Evolutionary conservation across 1,284 basidiomycete genomes (phyloP).

Genomic region (Ceratobasidium sp.): DNA sequence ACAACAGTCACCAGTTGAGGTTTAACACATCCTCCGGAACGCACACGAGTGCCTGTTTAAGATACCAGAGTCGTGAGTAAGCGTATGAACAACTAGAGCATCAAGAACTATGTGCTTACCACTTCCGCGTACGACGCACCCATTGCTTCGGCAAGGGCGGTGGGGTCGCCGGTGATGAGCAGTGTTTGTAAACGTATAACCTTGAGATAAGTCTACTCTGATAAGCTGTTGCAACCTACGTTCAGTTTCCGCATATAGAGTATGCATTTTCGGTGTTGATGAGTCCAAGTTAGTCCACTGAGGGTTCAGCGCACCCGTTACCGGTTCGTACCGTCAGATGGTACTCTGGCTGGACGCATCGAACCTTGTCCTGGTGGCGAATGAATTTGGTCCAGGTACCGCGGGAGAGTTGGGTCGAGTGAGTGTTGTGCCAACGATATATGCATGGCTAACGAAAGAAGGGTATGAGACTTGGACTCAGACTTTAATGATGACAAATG

Average conservation of each 20-base stretch:
- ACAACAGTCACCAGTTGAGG: no score
- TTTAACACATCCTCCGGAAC: no score
- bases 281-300: constrained; percentile 30
- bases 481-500: neutral
- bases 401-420: neutral
- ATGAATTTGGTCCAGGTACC: neutral
- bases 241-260: constrained; percentile 1
- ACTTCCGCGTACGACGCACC: no score
- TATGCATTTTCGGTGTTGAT: neutral
- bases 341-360: constrained; percentile 5
- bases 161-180: no score
- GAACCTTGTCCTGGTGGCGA: neutral
- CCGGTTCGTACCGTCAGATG: constrained; percentile 9
- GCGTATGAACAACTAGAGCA: no score
- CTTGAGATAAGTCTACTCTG: no score
- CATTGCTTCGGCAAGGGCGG: no score
- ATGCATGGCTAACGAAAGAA: constrained; percentile 10
- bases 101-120: no score
- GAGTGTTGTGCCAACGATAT: constrained; percentile 4
- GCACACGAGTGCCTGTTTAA: no score
- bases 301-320: neutral
- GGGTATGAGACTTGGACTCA: neutral
- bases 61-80: no score
- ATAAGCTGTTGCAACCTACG: neutral
- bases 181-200: no score